A percentile compares a stretch with the other conserved stretches of the same genome.
Evolutionary conservation across 371 early-diverging fungal species (phyloP).

Genomic region (Hamiltosporidium magnivora): DNA sequence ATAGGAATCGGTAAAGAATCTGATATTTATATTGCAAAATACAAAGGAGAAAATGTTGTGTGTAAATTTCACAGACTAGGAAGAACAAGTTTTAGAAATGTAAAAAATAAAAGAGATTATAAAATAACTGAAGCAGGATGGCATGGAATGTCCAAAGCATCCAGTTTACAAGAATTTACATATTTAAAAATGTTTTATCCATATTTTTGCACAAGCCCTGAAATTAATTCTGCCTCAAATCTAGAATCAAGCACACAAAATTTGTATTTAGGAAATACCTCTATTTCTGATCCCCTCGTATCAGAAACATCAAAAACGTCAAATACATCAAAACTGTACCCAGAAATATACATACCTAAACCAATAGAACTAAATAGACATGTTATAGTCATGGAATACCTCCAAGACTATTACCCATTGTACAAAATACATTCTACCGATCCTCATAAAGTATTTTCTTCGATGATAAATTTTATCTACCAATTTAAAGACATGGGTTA

Average conservation of each 20-base stretch:
- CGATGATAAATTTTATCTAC: conserved; percentile 80
- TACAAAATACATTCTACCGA: conserved; percentile 70
- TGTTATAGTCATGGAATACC: conserved; percentile 83
- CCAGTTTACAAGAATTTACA: conserved; percentile 83
- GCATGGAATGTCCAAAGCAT: conserved; percentile 87
- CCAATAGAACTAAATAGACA: conserved; percentile 84
- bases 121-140: conserved; percentile 74
- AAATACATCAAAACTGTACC: no score
- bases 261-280: no score
- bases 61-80: conserved; percentile 64
- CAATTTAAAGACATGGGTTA: conserved; percentile 81
- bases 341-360: conserved; percentile 62
- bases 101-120: conserved; percentile 90
- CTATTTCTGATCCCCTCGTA: no score
- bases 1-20: conserved; percentile 99
- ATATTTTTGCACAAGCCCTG: background rate
- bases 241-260: no score
- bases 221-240: no score
- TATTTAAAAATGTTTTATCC: conserved; percentile 69
- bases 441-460: conserved; percentile 74
- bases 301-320: no score
- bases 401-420: conserved; percentile 62
- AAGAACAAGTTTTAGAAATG: conserved; percentile 83
- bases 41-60: conserved; percentile 27
- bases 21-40: conserved; percentile 44